Base-by-base conservation (phyloP, 345 rosid genomes). In the Brassica cretica region DNA sequence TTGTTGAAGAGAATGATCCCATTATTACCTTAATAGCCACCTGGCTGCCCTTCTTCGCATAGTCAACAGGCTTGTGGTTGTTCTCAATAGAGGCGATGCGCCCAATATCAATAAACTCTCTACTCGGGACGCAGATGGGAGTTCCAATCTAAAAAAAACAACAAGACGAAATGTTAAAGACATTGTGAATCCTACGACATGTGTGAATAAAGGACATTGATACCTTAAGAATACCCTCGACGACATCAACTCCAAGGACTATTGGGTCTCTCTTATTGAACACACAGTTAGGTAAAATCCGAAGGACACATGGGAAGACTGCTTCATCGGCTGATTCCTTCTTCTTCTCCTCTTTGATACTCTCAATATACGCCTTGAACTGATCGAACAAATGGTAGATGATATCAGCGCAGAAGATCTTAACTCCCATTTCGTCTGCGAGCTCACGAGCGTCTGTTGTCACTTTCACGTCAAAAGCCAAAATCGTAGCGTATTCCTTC, bases 381-480 rank as follows among this genome's bases (percentile, higher is more conserved):
- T 87, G 98, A 77, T 95, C 97, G 78, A 93, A 89, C 32, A 93
- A 83, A 84, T 95, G 99, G 80, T 93, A 95, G 64, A 95, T 95
- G 68, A 95, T 93, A 80, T 95, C 99, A 12, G 99, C 97, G n/a
- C 84, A 87, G 84, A 95, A 95, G 76, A 95, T 93, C 74, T 86
- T 95, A 70, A 95, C 98, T 66, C 99, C 99, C 82, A 85, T 62
- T 35, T 91, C 97, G 41, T 93, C 94, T 53, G 98, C 86, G 49
- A 95, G 89, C 67, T 95, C 97, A 53, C 93, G 88, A 74, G 97
- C 96, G 80, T 95, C 99, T 4, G 92, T 89, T 33, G 98, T 91
- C 73, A 91, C 93, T 87, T 87, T 89, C 78, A 94, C 98, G 71
- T 94, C 98, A 83, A 94, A 94, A 55, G 98, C 98, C 90, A 94